A percentile compares a stretch with the other conserved stretches of the same genome.
Conservation (phyloP, 768 basidiomycete species). For the Suillus placidus region DNA sequence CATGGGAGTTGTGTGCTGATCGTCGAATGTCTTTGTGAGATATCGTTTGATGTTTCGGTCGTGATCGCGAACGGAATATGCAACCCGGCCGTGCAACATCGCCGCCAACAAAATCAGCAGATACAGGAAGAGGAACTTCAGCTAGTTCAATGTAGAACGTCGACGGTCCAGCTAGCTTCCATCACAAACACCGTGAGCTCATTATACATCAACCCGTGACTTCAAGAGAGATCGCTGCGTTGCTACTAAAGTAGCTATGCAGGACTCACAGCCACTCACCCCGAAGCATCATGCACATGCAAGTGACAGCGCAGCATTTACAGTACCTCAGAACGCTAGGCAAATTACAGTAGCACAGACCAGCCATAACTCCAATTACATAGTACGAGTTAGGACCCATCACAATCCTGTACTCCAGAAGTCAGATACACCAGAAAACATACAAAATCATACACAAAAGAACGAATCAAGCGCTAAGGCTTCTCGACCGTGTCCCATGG, state of each 20-base stretch:
- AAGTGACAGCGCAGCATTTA: not conserved
- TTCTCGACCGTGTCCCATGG: not conserved
- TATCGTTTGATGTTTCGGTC: conserved; percentile 50
- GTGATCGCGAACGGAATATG: conserved; percentile 54
- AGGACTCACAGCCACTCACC: too few relatives aligned
- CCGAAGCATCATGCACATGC: too few relatives aligned
- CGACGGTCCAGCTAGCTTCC: conserved; percentile 3
- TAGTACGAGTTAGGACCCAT: not conserved
- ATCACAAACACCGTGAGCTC: too few relatives aligned
- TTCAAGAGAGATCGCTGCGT: too few relatives aligned
- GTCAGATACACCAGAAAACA: not conserved
- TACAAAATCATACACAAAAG: not conserved
- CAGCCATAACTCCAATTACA: not conserved
- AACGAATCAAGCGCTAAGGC: not conserved
- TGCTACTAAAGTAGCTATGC: too few relatives aligned
- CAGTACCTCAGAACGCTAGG: not conserved
- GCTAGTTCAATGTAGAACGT: conserved; percentile 40
- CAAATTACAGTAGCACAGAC: not conserved
- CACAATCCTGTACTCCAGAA: not conserved
- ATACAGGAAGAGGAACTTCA: conserved; percentile 42
- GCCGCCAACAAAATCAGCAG: conserved; percentile 35
- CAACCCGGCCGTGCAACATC: conserved; percentile 42
- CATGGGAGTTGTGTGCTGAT: conserved; percentile 13
- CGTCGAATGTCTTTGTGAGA: conserved; percentile 39
- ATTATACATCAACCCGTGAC: too few relatives aligned